phyloP scores from a whole-genome alignment of 495 filamentous ascomycete genomes.

The Penicillium dipodomyicola region DNA sequence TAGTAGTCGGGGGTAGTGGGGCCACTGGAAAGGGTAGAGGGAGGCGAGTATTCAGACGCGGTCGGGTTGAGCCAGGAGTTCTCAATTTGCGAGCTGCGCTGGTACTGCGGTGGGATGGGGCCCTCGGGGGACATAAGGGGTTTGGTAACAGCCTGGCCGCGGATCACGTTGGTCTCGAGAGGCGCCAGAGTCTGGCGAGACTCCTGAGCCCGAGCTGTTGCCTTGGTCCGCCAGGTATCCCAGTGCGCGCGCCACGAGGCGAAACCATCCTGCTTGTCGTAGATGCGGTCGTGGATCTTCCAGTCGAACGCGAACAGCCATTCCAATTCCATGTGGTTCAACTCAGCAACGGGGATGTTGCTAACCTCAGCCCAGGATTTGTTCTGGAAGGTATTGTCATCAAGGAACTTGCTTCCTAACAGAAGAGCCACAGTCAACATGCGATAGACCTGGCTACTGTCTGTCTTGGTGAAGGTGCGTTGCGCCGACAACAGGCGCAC shows the following conservation, averaged over 20 bases:
- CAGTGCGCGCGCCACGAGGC: constrained; percentile 79
- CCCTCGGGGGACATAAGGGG: constrained; percentile 51
- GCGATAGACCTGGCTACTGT: constrained; percentile 77
- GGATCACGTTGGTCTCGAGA: constrained; percentile 64
- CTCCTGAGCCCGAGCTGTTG: constrained; percentile 52
- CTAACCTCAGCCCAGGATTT: constrained; percentile 98
- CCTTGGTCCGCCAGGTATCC: constrained; percentile 71
- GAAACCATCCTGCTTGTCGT: constrained; percentile 75
- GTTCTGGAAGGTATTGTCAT: constrained; percentile 99
- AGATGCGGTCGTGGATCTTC: constrained; percentile 84
- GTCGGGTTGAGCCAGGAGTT: constrained; percentile 53
- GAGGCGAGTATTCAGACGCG: constrained; percentile 62
- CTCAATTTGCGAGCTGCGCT: constrained; percentile 48
- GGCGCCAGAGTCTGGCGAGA: constrained; percentile 62
- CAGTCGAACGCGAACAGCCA: constrained; percentile 86
- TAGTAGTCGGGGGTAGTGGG: constrained; percentile 61
- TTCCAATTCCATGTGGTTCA: constrained; percentile 88
- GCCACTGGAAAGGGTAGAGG: constrained; percentile 66
- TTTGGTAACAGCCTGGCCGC: constrained; percentile 44
- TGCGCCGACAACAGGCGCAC: constrained; percentile 67
- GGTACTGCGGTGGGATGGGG: constrained; percentile 52
- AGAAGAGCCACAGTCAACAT: constrained; percentile 87
- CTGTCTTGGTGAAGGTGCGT: constrained; percentile 51
- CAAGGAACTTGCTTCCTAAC: constrained; percentile 95
- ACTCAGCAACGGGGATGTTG: constrained; percentile 79